Conservation (phyloP, 305 asterid species). For the Fraxinus albicans region DNA sequence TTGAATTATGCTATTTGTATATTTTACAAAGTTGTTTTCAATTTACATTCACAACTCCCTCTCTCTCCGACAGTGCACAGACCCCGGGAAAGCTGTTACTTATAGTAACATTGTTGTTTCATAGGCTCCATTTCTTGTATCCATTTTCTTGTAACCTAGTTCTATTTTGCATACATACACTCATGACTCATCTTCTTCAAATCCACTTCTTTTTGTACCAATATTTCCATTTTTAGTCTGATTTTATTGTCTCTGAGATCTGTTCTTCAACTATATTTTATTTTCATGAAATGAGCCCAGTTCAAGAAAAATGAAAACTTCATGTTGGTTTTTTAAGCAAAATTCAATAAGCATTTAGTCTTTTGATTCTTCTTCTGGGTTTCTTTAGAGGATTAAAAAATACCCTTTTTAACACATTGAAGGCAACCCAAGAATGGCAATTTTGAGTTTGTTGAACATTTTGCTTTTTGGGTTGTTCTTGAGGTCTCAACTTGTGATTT, state of each 20-base stretch:
- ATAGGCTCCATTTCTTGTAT: conserved; percentile 28
- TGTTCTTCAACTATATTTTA: conserved; percentile 1
- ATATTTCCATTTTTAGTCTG: not conserved
- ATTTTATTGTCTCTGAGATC: conserved; percentile 6
- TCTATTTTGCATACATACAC: not conserved
- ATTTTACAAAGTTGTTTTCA: not conserved
- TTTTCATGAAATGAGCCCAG: conserved; percentile 20
- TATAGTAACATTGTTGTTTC: conserved; percentile 28
- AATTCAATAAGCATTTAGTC: conserved; percentile 17
- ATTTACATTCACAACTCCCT: not conserved
- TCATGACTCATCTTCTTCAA: not conserved
- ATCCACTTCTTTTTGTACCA: conserved; percentile 8
- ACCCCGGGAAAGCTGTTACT: conserved; percentile 42
- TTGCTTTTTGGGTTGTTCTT: conserved; percentile 53
- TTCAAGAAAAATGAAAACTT: conserved; percentile 20
- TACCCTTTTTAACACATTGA: not conserved
- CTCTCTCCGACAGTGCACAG: conserved; percentile 23
- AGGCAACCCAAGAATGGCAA: conserved; percentile 45
- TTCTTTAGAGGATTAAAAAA: conserved; percentile 6
- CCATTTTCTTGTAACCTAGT: conserved; percentile 9
- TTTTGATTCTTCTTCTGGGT: conserved; percentile 20
- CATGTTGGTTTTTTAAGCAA: conserved; percentile 9
- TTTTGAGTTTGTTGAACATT: conserved; percentile 37
- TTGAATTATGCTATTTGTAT: too few species aligned
- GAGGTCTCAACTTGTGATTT: conserved; percentile 41